phyloP scores from a whole-genome alignment of 1,139 yeast species.

The Blastobotrys malaysiensis region DNA sequence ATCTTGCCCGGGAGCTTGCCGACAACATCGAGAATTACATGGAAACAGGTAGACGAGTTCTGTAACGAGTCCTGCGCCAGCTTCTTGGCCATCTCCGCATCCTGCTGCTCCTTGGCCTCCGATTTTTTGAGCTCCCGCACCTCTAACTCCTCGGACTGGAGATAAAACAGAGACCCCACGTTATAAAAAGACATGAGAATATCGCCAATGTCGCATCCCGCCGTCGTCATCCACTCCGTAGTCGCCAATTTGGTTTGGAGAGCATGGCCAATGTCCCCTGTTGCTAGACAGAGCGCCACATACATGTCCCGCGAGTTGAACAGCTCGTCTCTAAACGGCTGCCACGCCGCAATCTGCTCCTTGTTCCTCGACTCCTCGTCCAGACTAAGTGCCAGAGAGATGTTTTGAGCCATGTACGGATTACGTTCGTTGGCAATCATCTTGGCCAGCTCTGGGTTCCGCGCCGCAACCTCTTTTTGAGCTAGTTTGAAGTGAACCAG shows the following conservation, averaged over 20 bases:
- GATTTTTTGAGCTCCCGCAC: slow-evolving; percentile 37
- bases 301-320: slow-evolving; percentile 68
- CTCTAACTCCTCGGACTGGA: slow-evolving; percentile 66
- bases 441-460: slow-evolving; percentile 26
- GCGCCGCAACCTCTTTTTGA: slow-evolving; percentile 49
- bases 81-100: slow-evolving; percentile 15
- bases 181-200: slow-evolving; percentile 60
- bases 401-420: slow-evolving; percentile 11
- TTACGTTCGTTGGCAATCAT: slow-evolving; percentile 18
- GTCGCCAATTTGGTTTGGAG: slow-evolving; percentile 59
- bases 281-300: slow-evolving; percentile 59
- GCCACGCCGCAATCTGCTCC: slow-evolving; percentile 39
- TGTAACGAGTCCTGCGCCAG: slow-evolving; percentile 22
- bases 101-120: slow-evolving; percentile 23
- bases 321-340: slow-evolving; percentile 69
- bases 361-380: slow-evolving; percentile 2
- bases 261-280: slow-evolving; percentile 63
- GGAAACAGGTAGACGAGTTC: slow-evolving; percentile 22
- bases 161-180: slow-evolving; percentile 63
- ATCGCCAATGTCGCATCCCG: slow-evolving; percentile 64
- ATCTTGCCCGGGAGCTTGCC: slow-evolving; percentile 44
- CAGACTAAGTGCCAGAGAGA: slow-evolving; percentile 1
- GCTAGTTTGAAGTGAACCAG: slow-evolving; percentile 62
- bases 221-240: slow-evolving; percentile 67
- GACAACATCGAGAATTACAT: slow-evolving; percentile 47